These are phyloP conservation scores for Delonix regia DNA, from an alignment of 306 rosid species.

Conservation along the genomic window DNA sequence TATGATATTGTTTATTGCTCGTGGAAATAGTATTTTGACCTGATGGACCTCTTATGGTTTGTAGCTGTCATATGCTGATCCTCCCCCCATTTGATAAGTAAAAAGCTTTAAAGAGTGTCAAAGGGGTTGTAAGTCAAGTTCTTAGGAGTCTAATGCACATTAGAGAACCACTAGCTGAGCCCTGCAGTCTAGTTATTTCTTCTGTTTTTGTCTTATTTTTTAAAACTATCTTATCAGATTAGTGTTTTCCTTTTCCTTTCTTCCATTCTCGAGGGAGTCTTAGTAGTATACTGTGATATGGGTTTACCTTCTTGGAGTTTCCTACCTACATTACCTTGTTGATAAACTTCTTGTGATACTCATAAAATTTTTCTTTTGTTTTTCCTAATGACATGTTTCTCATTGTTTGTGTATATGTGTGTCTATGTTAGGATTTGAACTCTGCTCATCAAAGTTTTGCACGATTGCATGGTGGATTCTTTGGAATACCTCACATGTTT, in stretches of 20 bases:
- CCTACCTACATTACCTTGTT: neutral
- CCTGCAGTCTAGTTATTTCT: neutral
- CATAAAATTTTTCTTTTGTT: neutral
- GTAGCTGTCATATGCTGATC: neutral
- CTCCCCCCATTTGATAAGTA: neutral
- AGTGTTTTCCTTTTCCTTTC: neutral
- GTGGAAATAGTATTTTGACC: neutral
- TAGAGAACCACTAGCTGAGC: neutral
- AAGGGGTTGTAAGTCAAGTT: neutral
- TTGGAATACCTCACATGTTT: constrained; percentile 93
- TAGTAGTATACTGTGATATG: neutral
- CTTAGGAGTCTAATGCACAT: neutral
- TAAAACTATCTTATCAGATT: neutral
- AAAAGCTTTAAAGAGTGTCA: neutral
- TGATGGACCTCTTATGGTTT: neutral
- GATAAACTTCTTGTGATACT: neutral
- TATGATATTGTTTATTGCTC: constrained; percentile 15
- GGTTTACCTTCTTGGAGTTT: neutral
- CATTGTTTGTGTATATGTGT: constrained; percentile 14
- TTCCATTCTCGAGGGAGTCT: neutral
- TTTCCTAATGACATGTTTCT: constrained; percentile 10
- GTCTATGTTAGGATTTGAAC: constrained; percentile 70
- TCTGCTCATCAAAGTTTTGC: constrained; percentile 98
- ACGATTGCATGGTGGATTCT: constrained; percentile 94
- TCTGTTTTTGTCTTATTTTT: neutral